phyloP scores from a whole-genome alignment of 1,284 basidiomycete genomes.

The Pseudozyma pruni region DNA sequence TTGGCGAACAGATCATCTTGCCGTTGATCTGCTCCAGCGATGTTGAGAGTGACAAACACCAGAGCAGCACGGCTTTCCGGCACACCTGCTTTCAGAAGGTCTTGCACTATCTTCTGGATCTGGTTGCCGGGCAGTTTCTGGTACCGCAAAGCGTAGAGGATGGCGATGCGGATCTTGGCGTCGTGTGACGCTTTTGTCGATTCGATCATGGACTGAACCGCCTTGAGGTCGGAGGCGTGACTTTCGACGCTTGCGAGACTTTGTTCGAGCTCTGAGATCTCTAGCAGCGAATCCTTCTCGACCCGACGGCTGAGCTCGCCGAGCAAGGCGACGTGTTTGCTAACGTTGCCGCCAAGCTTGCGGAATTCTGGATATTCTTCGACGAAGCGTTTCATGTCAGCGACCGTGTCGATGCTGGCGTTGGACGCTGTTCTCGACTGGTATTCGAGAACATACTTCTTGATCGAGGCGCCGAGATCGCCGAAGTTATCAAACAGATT shows the following conservation, averaged over 20 bases:
- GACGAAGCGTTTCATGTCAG: slow-evolving; percentile 81
- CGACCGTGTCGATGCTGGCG: slow-evolving; percentile 90
- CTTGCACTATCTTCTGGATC: slow-evolving; percentile 83
- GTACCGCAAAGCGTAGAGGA: slow-evolving; percentile 92
- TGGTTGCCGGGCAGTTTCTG: slow-evolving; percentile 89
- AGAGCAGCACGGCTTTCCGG: slow-evolving; percentile 85
- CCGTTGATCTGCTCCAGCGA: slow-evolving; percentile 92
- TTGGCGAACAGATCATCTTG: slow-evolving; percentile 98
- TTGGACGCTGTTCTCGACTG: slow-evolving; percentile 80
- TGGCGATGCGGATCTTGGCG: slow-evolving; percentile 91
- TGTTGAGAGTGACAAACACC: slow-evolving; percentile 91
- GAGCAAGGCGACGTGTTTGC: slow-evolving; percentile 95
- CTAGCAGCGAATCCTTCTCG: slow-evolving; percentile 78
- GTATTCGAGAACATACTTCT: slow-evolving; percentile 93
- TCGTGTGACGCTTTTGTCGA: slow-evolving; percentile 78
- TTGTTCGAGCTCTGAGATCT: slow-evolving; percentile 94
- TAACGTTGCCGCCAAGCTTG: slow-evolving; percentile 95
- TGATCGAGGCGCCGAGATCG: slow-evolving; percentile 91
- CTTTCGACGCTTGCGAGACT: slow-evolving; percentile 91
- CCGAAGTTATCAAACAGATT: slow-evolving; percentile 95
- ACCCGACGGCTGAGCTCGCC: slow-evolving; percentile 94
- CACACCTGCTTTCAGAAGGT: slow-evolving; percentile 84
- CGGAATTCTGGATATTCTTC: slow-evolving; percentile 98
- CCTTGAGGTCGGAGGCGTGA: slow-evolving; percentile 79
- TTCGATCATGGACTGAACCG: slow-evolving; percentile 48